A percentile compares a stretch with the other conserved stretches of the same genome.
Conservation (phyloP, 345 rosid genomes). For the Carallia brachiata region DNA sequence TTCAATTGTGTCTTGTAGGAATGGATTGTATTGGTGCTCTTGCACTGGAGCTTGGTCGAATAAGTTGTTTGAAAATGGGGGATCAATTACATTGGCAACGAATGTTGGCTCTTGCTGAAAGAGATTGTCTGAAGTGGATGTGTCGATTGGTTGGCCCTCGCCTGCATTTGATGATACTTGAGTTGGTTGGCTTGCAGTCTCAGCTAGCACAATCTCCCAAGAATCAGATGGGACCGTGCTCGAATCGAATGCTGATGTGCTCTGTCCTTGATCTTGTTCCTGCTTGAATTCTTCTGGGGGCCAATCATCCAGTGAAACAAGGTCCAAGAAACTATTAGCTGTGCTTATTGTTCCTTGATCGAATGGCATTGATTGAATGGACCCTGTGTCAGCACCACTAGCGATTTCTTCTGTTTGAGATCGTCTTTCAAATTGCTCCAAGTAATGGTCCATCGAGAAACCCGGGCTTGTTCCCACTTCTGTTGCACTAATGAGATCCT, state of each 20-base stretch:
- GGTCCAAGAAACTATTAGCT: constrained; percentile 19
- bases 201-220: constrained; percentile 61
- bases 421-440: constrained; percentile 35
- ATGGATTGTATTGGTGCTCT: constrained; percentile 29
- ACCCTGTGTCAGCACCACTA: constrained; percentile 24
- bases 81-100: neutral
- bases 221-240: constrained; percentile 26
- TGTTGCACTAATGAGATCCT: constrained; percentile 48
- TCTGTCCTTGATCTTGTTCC: constrained; percentile 9
- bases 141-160: constrained; percentile 1
- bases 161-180: constrained; percentile 18
- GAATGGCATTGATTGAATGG: constrained; percentile 28
- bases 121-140: neutral
- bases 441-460: constrained; percentile 18
- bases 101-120: constrained; percentile 2
- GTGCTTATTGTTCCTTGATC: constrained; percentile 21
- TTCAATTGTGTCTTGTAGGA: constrained; percentile 33
- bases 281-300: constrained; percentile 13
- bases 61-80: neutral
- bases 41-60: constrained; percentile 7
- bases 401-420: constrained; percentile 17
- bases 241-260: constrained; percentile 12
- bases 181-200: constrained; percentile 26
- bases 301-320: constrained; percentile 45
- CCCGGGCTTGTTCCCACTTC: constrained; percentile 32